phyloP scores from a whole-genome alignment of 257 asterid species.

The Capsicum chinense region DNA sequence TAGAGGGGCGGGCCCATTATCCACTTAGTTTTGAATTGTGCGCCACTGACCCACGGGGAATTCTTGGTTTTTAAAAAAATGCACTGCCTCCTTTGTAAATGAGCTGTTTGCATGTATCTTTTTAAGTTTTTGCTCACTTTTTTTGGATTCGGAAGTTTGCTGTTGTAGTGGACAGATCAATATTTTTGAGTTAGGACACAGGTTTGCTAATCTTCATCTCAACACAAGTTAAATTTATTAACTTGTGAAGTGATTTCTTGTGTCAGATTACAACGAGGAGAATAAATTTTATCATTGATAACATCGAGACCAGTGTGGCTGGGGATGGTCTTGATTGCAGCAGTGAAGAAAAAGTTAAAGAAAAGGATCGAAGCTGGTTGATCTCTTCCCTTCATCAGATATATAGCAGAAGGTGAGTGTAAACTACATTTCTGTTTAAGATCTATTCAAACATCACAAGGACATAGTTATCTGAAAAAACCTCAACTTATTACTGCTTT shows the following conservation, averaged over 20 bases:
- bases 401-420: slow-evolving; percentile 92
- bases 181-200: background rate
- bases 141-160: background rate
- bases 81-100: background rate
- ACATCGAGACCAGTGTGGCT: slow-evolving; percentile 50
- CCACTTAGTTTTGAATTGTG: background rate
- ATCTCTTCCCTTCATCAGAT: slow-evolving; percentile 94
- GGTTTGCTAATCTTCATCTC: background rate
- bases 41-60: background rate
- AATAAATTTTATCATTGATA: slow-evolving; percentile 87
- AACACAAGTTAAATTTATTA: slow-evolving; percentile 1
- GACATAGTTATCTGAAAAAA: slow-evolving; percentile 7
- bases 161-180: slow-evolving; percentile 3
- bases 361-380: slow-evolving; percentile 92
- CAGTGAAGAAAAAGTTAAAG: slow-evolving; percentile 59
- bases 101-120: slow-evolving; percentile 16
- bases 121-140: background rate
- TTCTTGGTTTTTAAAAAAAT: background rate
- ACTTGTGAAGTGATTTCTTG: slow-evolving; percentile 18
- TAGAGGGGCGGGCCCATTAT: background rate
- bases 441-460: slow-evolving; percentile 30
- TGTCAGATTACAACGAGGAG: slow-evolving; percentile 88
- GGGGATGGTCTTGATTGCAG: slow-evolving; percentile 59
- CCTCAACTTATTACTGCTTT: background rate
- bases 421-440: slow-evolving; percentile 34